Base-by-base conservation (phyloP, 1,139 yeast species). In the Hemisphaericaspora xylanilytica region DNA sequence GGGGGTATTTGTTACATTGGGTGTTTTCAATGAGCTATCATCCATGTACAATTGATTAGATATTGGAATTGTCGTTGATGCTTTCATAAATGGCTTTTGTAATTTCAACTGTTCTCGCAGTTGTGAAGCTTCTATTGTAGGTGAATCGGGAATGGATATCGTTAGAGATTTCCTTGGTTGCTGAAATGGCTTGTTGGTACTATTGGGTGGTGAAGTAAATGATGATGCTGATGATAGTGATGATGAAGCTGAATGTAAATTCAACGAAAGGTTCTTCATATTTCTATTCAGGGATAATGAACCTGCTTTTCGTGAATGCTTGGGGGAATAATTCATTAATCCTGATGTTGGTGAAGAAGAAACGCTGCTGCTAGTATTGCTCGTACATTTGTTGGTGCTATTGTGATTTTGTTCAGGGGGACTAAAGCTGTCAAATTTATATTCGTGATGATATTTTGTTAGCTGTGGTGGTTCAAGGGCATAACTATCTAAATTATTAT, bases 261-360 rank as follows among this genome's bases (percentile, higher is more conserved):
- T 63, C 35, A 69, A 55, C 34, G 66, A 62, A 32, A 69, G 50
- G 37, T 63, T 65, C 50, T 69, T 68, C 62, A 61, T 64, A 35
- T 61, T 61, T 36, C 67, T 40, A 38, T 50, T 59, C 39, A 52
- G 40, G 20, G 53, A 46, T 26, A 63, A 52, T 14, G 66, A 54
- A 32, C 58, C 52, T 12, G 59, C 55, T 45, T 59, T 58, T 20
- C 67, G 47, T n/a, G 65, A 53, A 43, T 64, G 70, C 42, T 62
- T 65, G n/a, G 71, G 70, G 3, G 68, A 63, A 44, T 63, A 64
- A 45, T 63, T 65, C 40, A 61, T 50, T 15, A 44, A 12, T 9
- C 36, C 36, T 10, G 18, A 27, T 12, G 36, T 18, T 12, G 32
- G 31, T 12, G 36, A 27, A 20, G 36, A 27, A 21, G 9, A 17